Base-by-base conservation (phyloP, 129 eudicot genomes). In the Chrysanthemum seticuspe region DNA sequence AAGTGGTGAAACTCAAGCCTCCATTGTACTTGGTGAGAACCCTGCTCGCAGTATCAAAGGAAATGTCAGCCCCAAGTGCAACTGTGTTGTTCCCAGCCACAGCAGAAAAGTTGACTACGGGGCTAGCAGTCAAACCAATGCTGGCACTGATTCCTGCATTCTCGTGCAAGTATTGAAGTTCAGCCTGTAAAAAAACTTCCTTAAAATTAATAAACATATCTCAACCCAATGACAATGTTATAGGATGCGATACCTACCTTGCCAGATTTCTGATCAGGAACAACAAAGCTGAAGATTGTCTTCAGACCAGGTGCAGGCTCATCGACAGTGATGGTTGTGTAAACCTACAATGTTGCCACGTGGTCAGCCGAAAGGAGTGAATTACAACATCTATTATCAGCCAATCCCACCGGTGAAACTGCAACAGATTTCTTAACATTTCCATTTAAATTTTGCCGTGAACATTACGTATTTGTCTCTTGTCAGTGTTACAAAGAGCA, bases 41-140 rank as follows among this genome's bases (percentile, higher is more conserved):
- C 36, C 97, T 87, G 8, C 91, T 63, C 25, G 90, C 87, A 25
- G 98, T 90, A 77, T 94, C 97, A 25, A 94, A 94, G 10, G 98
- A 77, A 47, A 94, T 25, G 78, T 90, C 96, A 34, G 97, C 84
- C 51, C 98, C 98, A 50, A 94, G 62, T 18, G 96, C 78, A 40
- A 89, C 69, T 11, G 56, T 70, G 49, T 73, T 79, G 73, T 67
- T 90, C 40, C 98, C 98, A 44, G 83, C 86, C 67, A 94, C 98
- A 29, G 97, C 97, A 65, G 98, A 84, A 75, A 94, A 90, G 87
- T 90, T 90, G 75, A 94, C 89, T 72, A 86, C 82, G 19, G 98
- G 98, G 56, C 76, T 84, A 15, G 98, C 96, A 47, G 96, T 86
- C 68, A 94, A 72, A 18, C 97, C 97, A 72, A 94, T 83, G 85